Conservation (phyloP, 192 early-diverging fungal genomes). For the Coemansia sp. region DNA sequence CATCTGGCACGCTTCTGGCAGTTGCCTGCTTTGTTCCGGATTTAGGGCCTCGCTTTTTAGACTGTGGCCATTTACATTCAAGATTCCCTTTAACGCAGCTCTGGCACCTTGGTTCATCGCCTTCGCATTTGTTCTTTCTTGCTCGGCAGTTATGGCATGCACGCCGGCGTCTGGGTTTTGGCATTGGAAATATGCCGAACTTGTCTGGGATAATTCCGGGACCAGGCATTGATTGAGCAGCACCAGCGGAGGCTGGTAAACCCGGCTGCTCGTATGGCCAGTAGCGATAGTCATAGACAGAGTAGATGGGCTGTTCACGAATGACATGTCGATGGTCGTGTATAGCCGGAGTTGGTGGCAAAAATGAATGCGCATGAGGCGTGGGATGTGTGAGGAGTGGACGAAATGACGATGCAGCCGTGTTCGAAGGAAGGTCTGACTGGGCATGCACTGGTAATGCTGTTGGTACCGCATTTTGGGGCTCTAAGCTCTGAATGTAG, state of each 20-base stretch:
- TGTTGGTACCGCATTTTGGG: too few species aligned
- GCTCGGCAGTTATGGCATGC: slow-evolving; percentile 46
- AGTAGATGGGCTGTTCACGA: slow-evolving; percentile 19
- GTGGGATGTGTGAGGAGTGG: too few species aligned
- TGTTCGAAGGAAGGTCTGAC: too few species aligned
- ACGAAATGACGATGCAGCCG: too few species aligned
- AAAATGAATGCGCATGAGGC: neutral
- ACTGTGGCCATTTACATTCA: slow-evolving; percentile 45
- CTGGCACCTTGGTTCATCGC: slow-evolving; percentile 23
- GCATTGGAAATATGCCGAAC: slow-evolving; percentile 11
- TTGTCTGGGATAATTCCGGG: neutral
- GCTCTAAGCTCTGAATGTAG: too few species aligned
- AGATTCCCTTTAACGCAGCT: slow-evolving; percentile 27
- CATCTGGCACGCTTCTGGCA: neutral
- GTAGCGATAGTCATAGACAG: slow-evolving; percentile 30
- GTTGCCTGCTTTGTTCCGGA: slow-evolving; percentile 14
- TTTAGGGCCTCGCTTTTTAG: slow-evolving; percentile 53
- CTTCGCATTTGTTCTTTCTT: slow-evolving; percentile 45
- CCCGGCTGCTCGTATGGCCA: slow-evolving; percentile 24
- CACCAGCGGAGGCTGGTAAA: neutral
- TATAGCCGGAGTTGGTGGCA: neutral
- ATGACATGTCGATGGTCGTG: slow-evolving; percentile 5
- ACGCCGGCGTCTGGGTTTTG: slow-evolving; percentile 17
- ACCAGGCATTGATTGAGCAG: neutral
- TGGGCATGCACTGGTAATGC: too few species aligned